Percentiles rank a stretch among this genome's conserved stretches.
Conservation (phyloP, 2,329 filamentous ascomycete genomes). For the Dothidotthia symphoricarpi region DNA sequence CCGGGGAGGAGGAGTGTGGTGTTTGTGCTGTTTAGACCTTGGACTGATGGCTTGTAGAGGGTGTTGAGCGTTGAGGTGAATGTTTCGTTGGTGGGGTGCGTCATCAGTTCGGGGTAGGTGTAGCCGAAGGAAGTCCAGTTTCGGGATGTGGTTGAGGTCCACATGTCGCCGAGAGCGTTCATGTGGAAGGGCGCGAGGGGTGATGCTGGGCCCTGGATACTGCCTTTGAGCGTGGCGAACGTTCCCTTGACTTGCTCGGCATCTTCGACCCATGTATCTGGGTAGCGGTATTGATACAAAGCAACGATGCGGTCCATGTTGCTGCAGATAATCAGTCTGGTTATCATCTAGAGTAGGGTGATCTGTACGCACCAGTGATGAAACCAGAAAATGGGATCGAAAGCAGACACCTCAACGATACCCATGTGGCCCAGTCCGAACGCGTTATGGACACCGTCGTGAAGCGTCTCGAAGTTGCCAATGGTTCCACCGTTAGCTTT, state of each 20-base stretch:
- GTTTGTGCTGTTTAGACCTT: slow-evolving; percentile 25
- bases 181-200: slow-evolving; percentile 34
- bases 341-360: not conserved
- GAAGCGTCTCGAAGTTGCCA: slow-evolving; percentile 34
- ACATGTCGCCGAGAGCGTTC: slow-evolving; percentile 33
- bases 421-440: slow-evolving; percentile 47
- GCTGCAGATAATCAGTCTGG: slow-evolving; percentile 7
- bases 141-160: slow-evolving; percentile 26
- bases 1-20: slow-evolving; percentile 9
- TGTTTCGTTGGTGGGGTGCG: slow-evolving; percentile 27
- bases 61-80: slow-evolving; percentile 28
- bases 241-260: slow-evolving; percentile 23
- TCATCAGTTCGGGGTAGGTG: slow-evolving; percentile 33
- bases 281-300: slow-evolving; percentile 31
- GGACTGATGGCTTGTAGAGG: slow-evolving; percentile 27
- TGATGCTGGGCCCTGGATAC: slow-evolving; percentile 20
- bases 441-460: slow-evolving; percentile 32
- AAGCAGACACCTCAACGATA: slow-evolving; percentile 32
- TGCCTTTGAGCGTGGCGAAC: slow-evolving; percentile 19
- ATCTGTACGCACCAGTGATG: slow-evolving; percentile 24
- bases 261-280: slow-evolving; percentile 34
- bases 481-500: slow-evolving; percentile 34
- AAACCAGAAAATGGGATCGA: slow-evolving; percentile 36
- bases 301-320: slow-evolving; percentile 30
- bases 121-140: slow-evolving; percentile 37